Evolutionary conservation across 192 early-diverging fungal species (phyloP), one percentile per base, ranked within the genome.

Genomic region (Coemansia sp.): DNA sequence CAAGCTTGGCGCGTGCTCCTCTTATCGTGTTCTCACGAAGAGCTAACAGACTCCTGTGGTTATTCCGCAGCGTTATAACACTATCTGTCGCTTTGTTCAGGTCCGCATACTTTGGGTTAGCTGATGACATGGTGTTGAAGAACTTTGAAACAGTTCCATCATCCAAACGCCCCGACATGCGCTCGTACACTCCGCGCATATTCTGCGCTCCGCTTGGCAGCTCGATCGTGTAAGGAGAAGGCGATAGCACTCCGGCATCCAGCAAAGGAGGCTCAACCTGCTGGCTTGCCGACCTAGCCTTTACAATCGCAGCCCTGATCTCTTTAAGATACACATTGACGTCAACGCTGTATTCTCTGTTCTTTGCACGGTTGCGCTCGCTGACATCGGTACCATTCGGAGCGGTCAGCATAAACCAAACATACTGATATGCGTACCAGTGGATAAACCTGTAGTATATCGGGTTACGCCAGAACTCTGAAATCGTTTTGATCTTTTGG

Each of bases 371-470:
- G 29, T 66, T 69, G 1, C 7, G 15, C 22, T 15, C 48, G n/a
- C 63, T 50, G 46, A 70, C 46, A 0, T 0, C 6, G 10, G n/a
- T 50, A 2, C 67, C 68, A 4, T 55, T 40, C 9, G 67, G 65
- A 19, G 66, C 55, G 4, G 40, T 41, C 8, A 70, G 50, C 13
- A 74, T 67, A 68, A 67, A 79, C 76, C 76, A 79, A n/a, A 74
- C 29, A 14, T 74, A 70, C 65, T 79, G 76, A 17, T 62, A 25
- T 9, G 62, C 56, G 54, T 79, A 79, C 76, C 76, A 79, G 8
- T 11, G 23, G 14, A 68, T 42, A 58, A 79, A 79, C 19, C 55
- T 25, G 38, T 63, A 48, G 40, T 57, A 79, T 9, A 60, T 14
- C 23, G 35, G 53, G 15, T 58, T 43, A 11, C 20, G 17, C 76